These are phyloP conservation scores for Gossypium trilobum DNA, from an alignment of 441 rosid genomes.

Conservation along the genomic window DNA sequence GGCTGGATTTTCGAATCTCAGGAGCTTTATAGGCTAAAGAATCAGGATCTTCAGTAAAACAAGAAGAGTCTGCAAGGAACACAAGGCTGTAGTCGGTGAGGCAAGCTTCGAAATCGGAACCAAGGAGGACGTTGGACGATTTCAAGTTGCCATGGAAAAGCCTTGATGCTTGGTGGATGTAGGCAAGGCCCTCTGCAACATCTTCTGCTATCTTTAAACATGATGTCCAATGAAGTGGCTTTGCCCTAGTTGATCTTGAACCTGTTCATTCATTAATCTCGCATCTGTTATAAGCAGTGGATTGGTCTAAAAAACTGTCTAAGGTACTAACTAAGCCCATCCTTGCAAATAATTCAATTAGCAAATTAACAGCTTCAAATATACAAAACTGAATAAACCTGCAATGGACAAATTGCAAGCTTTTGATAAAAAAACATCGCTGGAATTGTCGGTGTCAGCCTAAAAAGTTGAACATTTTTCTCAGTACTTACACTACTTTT, in stretches of 20 bases:
- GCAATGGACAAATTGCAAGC: not conserved
- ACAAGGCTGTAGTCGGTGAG: slow-evolving; percentile 64
- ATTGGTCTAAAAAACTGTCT: not conserved
- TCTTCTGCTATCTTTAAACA: slow-evolving; percentile 92
- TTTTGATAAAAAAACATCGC: not conserved
- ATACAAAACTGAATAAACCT: not conserved
- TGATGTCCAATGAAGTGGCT: slow-evolving; percentile 91
- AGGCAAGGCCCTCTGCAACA: slow-evolving; percentile 71
- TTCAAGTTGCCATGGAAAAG: slow-evolving; percentile 76
- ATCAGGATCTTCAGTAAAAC: slow-evolving; percentile 36
- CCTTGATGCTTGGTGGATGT: slow-evolving; percentile 68
- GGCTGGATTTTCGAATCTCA: slow-evolving; percentile 44
- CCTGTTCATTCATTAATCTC: slow-evolving; percentile 26
- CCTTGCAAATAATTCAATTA: not conserved
- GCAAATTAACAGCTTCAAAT: not conserved
- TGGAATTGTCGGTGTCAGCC: slow-evolving; percentile 12
- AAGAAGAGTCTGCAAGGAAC: slow-evolving; percentile 37
- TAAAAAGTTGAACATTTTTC: not conserved
- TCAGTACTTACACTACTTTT: not conserved
- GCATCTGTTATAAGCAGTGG: not conserved
- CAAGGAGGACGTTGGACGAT: slow-evolving; percentile 69
- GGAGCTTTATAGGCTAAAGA: slow-evolving; percentile 58
- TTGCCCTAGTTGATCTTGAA: slow-evolving; percentile 69
- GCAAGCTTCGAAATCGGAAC: slow-evolving; percentile 77
- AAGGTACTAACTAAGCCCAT: not conserved